Evolutionary conservation across 345 rosid genomes (phyloP).

Genomic region (Citrus reticulata): DNA sequence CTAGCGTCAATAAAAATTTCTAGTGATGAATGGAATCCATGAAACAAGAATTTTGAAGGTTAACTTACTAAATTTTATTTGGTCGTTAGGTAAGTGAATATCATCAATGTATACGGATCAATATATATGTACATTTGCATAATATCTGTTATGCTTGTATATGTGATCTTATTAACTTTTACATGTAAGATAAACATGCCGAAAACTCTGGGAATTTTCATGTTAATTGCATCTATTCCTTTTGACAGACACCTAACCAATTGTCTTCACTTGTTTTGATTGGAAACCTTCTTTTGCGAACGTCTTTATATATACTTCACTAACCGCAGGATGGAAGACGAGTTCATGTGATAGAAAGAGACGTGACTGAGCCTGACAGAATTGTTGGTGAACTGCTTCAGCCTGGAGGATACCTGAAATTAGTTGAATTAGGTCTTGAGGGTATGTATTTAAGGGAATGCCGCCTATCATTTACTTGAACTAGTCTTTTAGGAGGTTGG

Average conservation of each 20-base stretch:
- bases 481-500: not conserved
- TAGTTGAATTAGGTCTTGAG: slow-evolving; percentile 44
- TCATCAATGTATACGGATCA: not conserved
- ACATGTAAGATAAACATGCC: not conserved
- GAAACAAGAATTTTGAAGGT: not conserved
- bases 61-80: not conserved
- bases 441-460: slow-evolving; percentile 21
- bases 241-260: not conserved
- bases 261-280: slow-evolving; percentile 7
- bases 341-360: slow-evolving; percentile 56
- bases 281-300: not conserved
- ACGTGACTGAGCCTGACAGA: slow-evolving; percentile 43
- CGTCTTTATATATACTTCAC: not conserved
- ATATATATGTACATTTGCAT: not conserved
- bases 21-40: not conserved
- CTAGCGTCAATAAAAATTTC: not conserved
- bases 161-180: not conserved
- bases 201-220: not conserved
- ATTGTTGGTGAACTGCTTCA: slow-evolving; percentile 52
- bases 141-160: not conserved
- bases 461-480: not conserved
- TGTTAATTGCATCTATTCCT: not conserved
- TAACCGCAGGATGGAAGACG: slow-evolving; percentile 43
- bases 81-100: not conserved
- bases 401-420: slow-evolving; percentile 51